Percentiles rank a stretch among this genome's conserved stretches.
Evolutionary conservation across 2,329 filamentous ascomycete genomes (phyloP).

Genomic region (Exophiala sideris): DNA sequence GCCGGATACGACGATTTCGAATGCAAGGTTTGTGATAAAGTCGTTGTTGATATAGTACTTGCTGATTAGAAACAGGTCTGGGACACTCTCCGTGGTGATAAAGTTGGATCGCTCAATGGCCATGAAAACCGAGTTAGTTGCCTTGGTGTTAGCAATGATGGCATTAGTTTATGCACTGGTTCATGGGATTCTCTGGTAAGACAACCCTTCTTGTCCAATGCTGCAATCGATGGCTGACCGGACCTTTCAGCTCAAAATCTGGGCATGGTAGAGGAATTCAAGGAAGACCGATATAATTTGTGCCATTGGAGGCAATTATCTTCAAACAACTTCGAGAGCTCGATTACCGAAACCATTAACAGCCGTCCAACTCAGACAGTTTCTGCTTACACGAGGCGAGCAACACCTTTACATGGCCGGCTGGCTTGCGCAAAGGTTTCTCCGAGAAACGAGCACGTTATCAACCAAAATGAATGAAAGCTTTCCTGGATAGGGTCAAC

Average conservation of each 20-base stretch:
- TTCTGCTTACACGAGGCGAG: background rate
- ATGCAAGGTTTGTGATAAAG: slow-evolving; percentile 77
- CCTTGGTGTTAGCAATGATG: slow-evolving; percentile 96
- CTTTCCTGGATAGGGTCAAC: slow-evolving; percentile 5
- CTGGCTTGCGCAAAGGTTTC: background rate
- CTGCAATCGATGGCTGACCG: slow-evolving; percentile 26
- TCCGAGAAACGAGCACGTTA: background rate
- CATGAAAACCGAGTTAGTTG: slow-evolving; percentile 99
- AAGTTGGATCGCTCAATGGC: slow-evolving; percentile 92
- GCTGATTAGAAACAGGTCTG: slow-evolving; percentile 66
- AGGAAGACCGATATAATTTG: slow-evolving; percentile 11
- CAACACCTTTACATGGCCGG: background rate
- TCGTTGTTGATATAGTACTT: slow-evolving; percentile 6
- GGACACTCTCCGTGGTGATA: slow-evolving; percentile 94
- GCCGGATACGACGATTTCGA: slow-evolving; percentile 99
- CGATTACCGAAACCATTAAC: slow-evolving; percentile 5
- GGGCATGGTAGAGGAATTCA: slow-evolving; percentile 63
- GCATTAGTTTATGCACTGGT: slow-evolving; percentile 97
- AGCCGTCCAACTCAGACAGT: background rate
- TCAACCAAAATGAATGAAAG: background rate
- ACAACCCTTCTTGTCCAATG: slow-evolving; percentile 27
- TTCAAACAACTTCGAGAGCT: slow-evolving; percentile 3
- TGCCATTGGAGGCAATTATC: slow-evolving; percentile 4
- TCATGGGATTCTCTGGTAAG: slow-evolving; percentile 98
- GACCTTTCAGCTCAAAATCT: slow-evolving; percentile 71